These are phyloP conservation scores for Mallotus repandus DNA, from an alignment of 441 rosid genomes.

Conservation along the genomic window DNA sequence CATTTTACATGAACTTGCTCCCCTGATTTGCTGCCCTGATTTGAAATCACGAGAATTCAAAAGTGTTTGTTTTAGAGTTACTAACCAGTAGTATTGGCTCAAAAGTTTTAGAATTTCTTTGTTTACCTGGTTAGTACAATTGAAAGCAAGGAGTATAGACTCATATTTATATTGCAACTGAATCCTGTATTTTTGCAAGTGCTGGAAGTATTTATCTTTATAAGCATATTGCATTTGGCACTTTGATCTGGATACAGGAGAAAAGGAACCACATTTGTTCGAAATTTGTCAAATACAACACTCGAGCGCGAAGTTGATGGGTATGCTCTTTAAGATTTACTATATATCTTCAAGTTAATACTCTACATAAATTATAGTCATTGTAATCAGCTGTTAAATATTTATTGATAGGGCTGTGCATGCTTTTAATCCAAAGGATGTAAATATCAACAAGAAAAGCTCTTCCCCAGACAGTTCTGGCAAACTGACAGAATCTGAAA, in stretches of 20 bases:
- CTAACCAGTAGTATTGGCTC: neutral
- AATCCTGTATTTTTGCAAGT: neutral
- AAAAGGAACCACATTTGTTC: conserved; percentile 31
- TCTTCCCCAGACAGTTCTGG: conserved; percentile 44
- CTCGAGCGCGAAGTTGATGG: conserved; percentile 53
- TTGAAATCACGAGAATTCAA: neutral
- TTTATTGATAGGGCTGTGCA: conserved; percentile 54
- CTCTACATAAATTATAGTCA: neutral
- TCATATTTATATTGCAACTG: no score
- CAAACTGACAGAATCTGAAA: conserved; percentile 64
- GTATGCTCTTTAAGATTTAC: conserved; percentile 35
- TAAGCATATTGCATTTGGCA: conserved; percentile 2
- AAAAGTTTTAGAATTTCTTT: no score
- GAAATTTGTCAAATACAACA: conserved; percentile 46
- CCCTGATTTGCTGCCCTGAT: no score
- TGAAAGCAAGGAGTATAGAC: no score
- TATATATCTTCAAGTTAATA: neutral
- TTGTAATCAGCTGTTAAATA: neutral
- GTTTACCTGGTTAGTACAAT: no score
- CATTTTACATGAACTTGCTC: no score
- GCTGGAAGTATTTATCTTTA: neutral
- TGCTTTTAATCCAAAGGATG: conserved; percentile 89
- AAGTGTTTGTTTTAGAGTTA: neutral
- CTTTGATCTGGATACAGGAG: conserved; percentile 37
- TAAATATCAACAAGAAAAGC: conserved; percentile 43